Base-by-base conservation (phyloP, 2,329 filamentous ascomycete genomes). In the Calonectria naviculata region DNA sequence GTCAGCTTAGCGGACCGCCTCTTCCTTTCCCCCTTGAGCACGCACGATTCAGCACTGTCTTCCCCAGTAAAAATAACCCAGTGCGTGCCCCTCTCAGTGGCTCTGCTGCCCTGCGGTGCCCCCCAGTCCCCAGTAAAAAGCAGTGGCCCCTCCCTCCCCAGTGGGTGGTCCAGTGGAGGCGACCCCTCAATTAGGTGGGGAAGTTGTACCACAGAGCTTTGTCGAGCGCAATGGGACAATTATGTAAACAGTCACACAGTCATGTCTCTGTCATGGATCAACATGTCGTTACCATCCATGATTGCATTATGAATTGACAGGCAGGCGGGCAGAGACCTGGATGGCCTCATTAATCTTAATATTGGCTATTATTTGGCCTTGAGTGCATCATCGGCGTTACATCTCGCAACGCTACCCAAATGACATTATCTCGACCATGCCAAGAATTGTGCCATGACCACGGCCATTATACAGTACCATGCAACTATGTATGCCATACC, bases 101-200 rank as follows among this genome's bases (percentile, higher is more conserved):
- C 56, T 44, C 56, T 61, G 24, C 56, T 44, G 56, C 38, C 36
- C 56, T 61, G 56, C 3, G 56, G 17, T 61, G 44, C 38, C 36
- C 31, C 56, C 65, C 56, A 52, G 60, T 52, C 61, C 21, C 61
- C 61, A 60, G 67, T 60, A 26, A 61, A 60, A 46, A 46, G 44
- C 47, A 46, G 38, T 21, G 26, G 21, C 10, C 56, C n/a, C 56
- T 61, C 38, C 31, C 49, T 64, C 46, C 66, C 66, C 66, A 63
- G 65, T 52, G 42, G 46, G 38, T 29, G 56, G 54, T 52, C 28
- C 44, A 42, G 65, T 49, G 54, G 65, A 44, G 46, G 46, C 21
- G 58, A 29, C 65, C 65, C 65, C 65, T 62, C 56, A 66, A 61
- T 63, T 52, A n/a, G 28, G 65, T 68, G 65, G 65, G 34, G 65